These are phyloP conservation scores for Didymellaceae sp. DNA, from an alignment of 2,329 filamentous ascomycete genomes.

Conservation along the genomic window DNA sequence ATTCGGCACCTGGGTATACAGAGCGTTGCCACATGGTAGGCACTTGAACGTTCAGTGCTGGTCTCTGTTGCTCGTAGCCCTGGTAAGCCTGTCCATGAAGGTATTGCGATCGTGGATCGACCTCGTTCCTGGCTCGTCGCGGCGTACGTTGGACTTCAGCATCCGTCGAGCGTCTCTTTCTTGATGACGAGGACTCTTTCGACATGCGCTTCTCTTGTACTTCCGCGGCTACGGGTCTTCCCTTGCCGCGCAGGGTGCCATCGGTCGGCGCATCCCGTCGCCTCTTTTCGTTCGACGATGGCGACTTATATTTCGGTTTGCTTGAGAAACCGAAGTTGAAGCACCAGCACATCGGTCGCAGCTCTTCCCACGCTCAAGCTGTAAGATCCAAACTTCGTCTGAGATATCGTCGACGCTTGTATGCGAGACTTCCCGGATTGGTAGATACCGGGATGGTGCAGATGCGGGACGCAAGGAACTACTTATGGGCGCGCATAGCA, in stretches of 20 bases:
- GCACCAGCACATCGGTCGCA: slow-evolving; percentile 46
- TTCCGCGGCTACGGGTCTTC: slow-evolving; percentile 30
- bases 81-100: slow-evolving; percentile 24
- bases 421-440: slow-evolving; percentile 37
- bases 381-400: slow-evolving; percentile 18
- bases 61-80: slow-evolving; percentile 27
- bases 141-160: slow-evolving; percentile 31
- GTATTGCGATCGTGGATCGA: slow-evolving; percentile 28
- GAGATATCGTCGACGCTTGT: slow-evolving; percentile 25
- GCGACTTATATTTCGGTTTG: slow-evolving; percentile 39
- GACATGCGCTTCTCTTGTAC: slow-evolving; percentile 42
- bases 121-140: slow-evolving; percentile 32
- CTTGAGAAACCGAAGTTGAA: slow-evolving; percentile 42
- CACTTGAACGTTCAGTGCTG: slow-evolving; percentile 35
- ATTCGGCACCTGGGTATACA: slow-evolving; percentile 22
- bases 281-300: slow-evolving; percentile 40
- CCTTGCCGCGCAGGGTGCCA: slow-evolving; percentile 33
- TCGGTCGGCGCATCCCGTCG: slow-evolving; percentile 33
- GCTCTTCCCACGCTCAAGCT: slow-evolving; percentile 36
- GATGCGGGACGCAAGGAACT: slow-evolving; percentile 36
- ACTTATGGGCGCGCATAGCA: slow-evolving; percentile 36
- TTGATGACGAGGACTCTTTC: slow-evolving; percentile 31
- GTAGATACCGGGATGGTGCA: slow-evolving; percentile 27
- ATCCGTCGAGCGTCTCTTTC: slow-evolving; percentile 35
- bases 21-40: slow-evolving; percentile 40